Conservation (phyloP, 345 rosid genomes). For the Cardamine chenopodiifolia region DNA sequence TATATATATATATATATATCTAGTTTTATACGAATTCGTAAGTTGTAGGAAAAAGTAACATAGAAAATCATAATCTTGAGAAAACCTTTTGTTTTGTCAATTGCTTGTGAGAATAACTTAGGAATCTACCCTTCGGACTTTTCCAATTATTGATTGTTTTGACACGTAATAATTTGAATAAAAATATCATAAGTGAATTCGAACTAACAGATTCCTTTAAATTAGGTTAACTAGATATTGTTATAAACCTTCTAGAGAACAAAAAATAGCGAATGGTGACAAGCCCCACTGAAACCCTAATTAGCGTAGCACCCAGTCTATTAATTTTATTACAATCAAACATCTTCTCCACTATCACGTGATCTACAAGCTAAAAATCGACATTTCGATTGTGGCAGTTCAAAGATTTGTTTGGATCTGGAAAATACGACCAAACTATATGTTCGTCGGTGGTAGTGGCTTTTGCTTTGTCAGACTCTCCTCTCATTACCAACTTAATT, state of each 20-base stretch:
- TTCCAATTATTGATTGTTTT: not conserved
- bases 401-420: slow-evolving; percentile 17
- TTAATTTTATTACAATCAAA: slow-evolving; percentile 25
- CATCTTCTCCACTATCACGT: slow-evolving; percentile 19
- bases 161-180: not conserved
- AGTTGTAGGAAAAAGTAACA: not conserved
- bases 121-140: not conserved
- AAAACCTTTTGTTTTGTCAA: slow-evolving; percentile 6
- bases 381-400: not conserved
- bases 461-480: not conserved
- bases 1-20: too few relatives aligned
- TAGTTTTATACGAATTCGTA: not conserved
- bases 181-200: not conserved
- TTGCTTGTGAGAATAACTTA: not conserved
- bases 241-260: not conserved
- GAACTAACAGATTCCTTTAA: not conserved
- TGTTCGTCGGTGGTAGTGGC: not conserved
- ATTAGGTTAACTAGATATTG: not conserved
- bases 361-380: slow-evolving; percentile 17
- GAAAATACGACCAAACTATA: slow-evolving; percentile 11
- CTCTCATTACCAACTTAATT: not conserved
- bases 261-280: slow-evolving; percentile 9
- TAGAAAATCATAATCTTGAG: not conserved
- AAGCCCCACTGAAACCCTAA: slow-evolving; percentile 29
- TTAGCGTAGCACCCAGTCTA: slow-evolving; percentile 34